Evolutionary conservation across 2,329 filamentous ascomycete species (phyloP), one percentile per base, ranked within the genome.

Genomic region (Botryotinia calthae): DNA sequence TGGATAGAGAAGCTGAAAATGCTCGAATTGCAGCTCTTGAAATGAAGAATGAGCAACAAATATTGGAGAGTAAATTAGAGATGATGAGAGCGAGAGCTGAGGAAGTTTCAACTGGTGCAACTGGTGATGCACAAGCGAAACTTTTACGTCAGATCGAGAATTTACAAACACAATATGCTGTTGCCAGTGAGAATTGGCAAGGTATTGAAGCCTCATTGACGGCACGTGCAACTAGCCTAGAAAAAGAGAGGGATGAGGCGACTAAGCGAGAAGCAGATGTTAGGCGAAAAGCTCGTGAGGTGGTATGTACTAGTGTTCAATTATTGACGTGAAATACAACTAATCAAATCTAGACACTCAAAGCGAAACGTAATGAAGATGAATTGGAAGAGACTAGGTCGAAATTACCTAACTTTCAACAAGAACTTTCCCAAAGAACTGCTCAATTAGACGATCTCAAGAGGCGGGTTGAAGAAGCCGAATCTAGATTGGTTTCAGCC

Each of bases 151-250:
- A 99, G 82, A 92, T 99, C 71, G 96, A 99, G 84, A 98, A 93
- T 0, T 84, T 99, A 54, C 96, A 99, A 82, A 96, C 93, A 10
- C 97, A 99, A 81, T 97, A 99, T 82, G 90, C 94, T 0, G 90
- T 97, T 71, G 96, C 96, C 1, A 96, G 93, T 77, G 94, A 97
- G 79, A 99, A 99, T 78, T 99, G 97, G 96, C 95, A 98, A 80
- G 93, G 94, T 0, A 97, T 99, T 75, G 95, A 99, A 82, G 89
- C 92, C 16, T 97, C 93, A 3, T 83, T 99, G 46, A 87, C 95
- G 68, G 89, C 93, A 34, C 89, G 95, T 73, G 87, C 96, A 18
- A 87, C 90, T 6, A 91, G 85, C 67, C 85, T 98, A 16, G 96
- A 99, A 81, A 96, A 92, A 80, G 97, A 99, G 81, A 89, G 93